phyloP scores from a whole-genome alignment of 768 basidiomycete species.

The Rhodotorula graminis region DNA sequence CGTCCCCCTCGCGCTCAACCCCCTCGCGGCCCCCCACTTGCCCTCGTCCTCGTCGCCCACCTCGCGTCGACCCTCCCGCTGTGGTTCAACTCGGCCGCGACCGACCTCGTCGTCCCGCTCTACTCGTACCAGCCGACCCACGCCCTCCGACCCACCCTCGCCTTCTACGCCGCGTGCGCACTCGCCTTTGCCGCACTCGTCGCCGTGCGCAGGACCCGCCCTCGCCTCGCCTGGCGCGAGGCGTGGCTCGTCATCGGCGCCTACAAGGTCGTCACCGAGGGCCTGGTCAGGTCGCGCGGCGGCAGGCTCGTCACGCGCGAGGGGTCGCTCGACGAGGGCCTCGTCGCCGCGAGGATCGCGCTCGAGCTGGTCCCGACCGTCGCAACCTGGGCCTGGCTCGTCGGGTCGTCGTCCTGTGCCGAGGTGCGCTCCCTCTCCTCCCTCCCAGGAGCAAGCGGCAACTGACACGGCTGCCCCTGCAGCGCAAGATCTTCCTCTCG shows the following conservation, averaged over 20 bases:
- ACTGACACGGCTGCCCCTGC: neutral
- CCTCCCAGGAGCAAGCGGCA: no score
- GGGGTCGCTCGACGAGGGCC: neutral
- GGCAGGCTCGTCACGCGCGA: neutral
- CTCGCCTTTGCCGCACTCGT: neutral
- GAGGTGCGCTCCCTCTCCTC: slow-evolving; percentile 6
- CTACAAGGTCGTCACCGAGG: slow-evolving; percentile 2
- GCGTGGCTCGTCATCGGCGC: neutral
- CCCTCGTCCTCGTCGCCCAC: neutral
- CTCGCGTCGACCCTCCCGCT: slow-evolving; percentile 8
- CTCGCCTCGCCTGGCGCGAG: neutral
- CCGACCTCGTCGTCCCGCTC: slow-evolving; percentile 8
- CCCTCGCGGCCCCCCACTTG: neutral
- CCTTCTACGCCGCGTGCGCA: neutral
- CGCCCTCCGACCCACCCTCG: neutral
- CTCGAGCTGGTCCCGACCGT: slow-evolving; percentile 11
- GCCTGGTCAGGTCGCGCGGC: neutral
- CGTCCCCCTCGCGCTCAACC: no score
- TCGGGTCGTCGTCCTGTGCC: neutral
- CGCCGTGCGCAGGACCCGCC: neutral
- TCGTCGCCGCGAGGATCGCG: neutral
- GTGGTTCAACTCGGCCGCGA: neutral
- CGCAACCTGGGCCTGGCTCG: neutral
- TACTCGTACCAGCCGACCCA: slow-evolving; percentile 7
- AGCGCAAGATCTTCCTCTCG: slow-evolving; percentile 6